Conservation (phyloP, 768 basidiomycete genomes). For the Cystofilobasidium capitatum region DNA sequence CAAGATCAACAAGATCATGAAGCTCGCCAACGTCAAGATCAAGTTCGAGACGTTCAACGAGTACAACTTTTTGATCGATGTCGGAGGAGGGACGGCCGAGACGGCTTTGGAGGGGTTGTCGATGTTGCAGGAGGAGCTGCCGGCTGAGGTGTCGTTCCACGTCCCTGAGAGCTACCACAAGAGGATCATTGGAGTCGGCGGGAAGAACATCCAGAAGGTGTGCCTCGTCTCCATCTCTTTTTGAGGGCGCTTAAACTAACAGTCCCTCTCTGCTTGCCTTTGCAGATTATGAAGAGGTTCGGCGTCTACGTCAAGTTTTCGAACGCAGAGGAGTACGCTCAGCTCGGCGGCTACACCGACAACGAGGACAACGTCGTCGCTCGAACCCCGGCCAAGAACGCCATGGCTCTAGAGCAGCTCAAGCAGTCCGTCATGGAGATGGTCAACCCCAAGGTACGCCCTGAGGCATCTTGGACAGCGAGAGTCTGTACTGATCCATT, state of each 20-base stretch:
- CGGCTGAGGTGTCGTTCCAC: slow-evolving; percentile 96
- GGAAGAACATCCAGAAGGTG: slow-evolving; percentile 73
- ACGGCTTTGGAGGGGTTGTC: slow-evolving; percentile 78
- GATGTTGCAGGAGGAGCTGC: slow-evolving; percentile 90
- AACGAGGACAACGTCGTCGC: slow-evolving; percentile 98
- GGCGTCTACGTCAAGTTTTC: slow-evolving; percentile 99
- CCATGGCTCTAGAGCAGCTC: slow-evolving; percentile 83
- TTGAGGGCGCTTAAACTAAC: neutral
- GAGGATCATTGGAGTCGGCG: slow-evolving; percentile 96
- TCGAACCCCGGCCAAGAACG: slow-evolving; percentile 96
- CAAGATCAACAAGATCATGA: slow-evolving; percentile 99
- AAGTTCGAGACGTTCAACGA: slow-evolving; percentile 96
- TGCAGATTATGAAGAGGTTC: slow-evolving; percentile 89
- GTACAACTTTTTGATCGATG: slow-evolving; percentile 47
- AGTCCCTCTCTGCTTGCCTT: neutral
- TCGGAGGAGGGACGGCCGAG: slow-evolving; percentile 64
- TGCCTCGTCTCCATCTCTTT: neutral
- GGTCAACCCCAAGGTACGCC: slow-evolving; percentile 80
- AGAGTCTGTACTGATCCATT: slow-evolving; percentile 2
- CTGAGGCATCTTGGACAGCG: neutral
- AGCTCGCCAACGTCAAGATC: slow-evolving; percentile 91
- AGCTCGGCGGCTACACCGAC: slow-evolving; percentile 86
- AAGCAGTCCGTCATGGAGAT: slow-evolving; percentile 96
- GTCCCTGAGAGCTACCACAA: slow-evolving; percentile 97
- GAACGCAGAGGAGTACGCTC: slow-evolving; percentile 92